These are phyloP conservation scores for Pythium plurisporium DNA, from an alignment of 352 stramenopile species.

Conservation along the genomic window DNA sequence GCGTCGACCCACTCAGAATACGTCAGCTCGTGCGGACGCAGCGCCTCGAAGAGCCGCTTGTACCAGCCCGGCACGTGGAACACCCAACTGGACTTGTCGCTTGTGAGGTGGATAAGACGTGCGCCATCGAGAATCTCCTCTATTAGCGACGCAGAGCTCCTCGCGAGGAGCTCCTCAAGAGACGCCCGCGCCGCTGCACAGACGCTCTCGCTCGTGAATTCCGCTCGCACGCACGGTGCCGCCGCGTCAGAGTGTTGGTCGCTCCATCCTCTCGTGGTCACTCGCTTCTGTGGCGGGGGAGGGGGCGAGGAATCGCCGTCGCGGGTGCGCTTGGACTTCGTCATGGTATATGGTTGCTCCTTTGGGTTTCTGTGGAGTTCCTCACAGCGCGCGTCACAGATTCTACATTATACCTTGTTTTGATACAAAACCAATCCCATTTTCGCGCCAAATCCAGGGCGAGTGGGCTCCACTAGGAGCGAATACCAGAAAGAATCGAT, in stretches of 20 bases:
- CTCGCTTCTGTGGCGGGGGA: not conserved
- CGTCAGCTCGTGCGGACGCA: slow-evolving; percentile 18
- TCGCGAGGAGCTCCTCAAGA: not conserved
- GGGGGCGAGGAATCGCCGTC: not conserved
- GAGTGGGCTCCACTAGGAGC: not conserved
- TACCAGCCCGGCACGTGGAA: slow-evolving; percentile 61
- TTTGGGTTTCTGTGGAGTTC: slow-evolving; percentile 1
- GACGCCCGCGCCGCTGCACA: slow-evolving; percentile 1
- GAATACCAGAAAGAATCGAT: not conserved
- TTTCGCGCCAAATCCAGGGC: slow-evolving; percentile 5
- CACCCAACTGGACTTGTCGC: slow-evolving; percentile 44
- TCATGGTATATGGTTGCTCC: no score
- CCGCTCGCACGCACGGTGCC: not conserved
- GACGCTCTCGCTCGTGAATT: slow-evolving; percentile 13
- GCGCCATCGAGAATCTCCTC: slow-evolving; percentile 12
- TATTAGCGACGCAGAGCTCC: not conserved
- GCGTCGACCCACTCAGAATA: slow-evolving; percentile 19
- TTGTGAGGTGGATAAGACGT: slow-evolving; percentile 21
- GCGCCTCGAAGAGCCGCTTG: slow-evolving; percentile 22
- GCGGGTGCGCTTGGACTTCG: not conserved
- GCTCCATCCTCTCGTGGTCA: not conserved
- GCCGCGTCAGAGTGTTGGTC: not conserved
- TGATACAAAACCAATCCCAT: not conserved
- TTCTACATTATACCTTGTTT: slow-evolving; percentile 3
- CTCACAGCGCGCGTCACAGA: slow-evolving; percentile 3